Base-by-base conservation (phyloP, 2,329 filamentous ascomycete species). In the Talaromyces sp. region DNA sequence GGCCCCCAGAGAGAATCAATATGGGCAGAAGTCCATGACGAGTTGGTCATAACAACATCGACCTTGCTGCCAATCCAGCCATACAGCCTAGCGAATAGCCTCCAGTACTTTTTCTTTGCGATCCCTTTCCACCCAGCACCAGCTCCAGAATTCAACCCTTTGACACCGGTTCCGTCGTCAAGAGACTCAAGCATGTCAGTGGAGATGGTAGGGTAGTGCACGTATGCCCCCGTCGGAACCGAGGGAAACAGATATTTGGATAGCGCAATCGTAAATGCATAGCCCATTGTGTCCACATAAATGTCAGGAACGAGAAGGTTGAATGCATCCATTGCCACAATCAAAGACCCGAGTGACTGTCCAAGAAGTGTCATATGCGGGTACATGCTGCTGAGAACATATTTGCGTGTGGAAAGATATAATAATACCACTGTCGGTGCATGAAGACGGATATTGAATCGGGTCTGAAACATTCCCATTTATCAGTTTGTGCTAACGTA, bases 221-320 rank as follows among this genome's bases (percentile, higher is more conserved):
- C 93, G 71, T 99, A 99, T 57, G 95, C 93, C 52, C 86, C 92
- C 0, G 92, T 97, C 0, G 93, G 90, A 1, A 97, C 84, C 38
- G 78, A 75, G 0, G 84, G 89, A 71, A 98, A 98, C 26, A 98
- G 81, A 64, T 89, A 83, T 71, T 92, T 95, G 74, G 83, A 89
- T 3, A 97, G 81, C 9, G 90, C 91, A 11, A 96, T 84, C 0
- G 90, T 85, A 72, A 98, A 99, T 27, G 93, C 92, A 70, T 97
- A 99, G 64, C 95, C 95, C 93, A 99, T 97, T 1, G 95, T 99
- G 71, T 99, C 95, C 68, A 99, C 82, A 73, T 98, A 96, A 57
- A 98, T 84, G 73, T 99, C 95, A 0, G 95, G 95, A 0, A 93
- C 90, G 2, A 98, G 82, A 2, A 97, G 84, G n/a, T 86, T 88